Base-by-base conservation (phyloP, 805 yeast species). In the Ascoidea rubescens region DNA sequence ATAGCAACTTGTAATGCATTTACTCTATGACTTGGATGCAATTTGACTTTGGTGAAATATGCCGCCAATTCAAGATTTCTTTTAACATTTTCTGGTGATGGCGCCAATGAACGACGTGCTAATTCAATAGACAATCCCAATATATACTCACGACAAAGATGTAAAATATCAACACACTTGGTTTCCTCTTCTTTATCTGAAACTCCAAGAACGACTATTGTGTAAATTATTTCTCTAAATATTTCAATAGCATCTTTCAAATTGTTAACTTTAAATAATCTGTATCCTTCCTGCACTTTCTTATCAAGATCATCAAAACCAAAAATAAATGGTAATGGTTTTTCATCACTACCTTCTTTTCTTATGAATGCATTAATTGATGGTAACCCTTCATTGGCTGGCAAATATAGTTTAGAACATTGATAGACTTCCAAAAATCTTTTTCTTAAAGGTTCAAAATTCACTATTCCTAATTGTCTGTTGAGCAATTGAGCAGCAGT, bases 61-160 rank as follows among this genome's bases (percentile, higher is more conserved):
- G 98, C 95, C 5, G 99, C 98, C 58, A 93, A 72, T 67, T 93
- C 98, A 63, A 93, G 74, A 67, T 88, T 90, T 57, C 98, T 84
- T 67, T 88, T 84, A 52, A 84, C 72, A 55, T 82, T 82, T 33
- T 76, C 75, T 21, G 28, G 28, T 37, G 43, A 37, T 8, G 82
- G 73, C 37, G 84, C 87, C 54, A 95, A 69, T 8, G 84, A 64
- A 69, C 98, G 88, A 69, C 99, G 90, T 52, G 77, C 78, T 57
- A 91, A 74, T 68, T 93, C 99, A 57, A 93, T 87, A 28, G 95
- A 84, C 58, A 91, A 76, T 31, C 98, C 99, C 50, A 93, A 66
- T 60, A 93, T 89, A 67, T 93, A 93, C 65, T 91, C 96, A 59
- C 86, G 83, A 67, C 96, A 85, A 55, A 85, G 72, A 14, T 73